Percentiles rank a stretch among this genome's conserved stretches.
Evolutionary conservation across 805 yeast species (phyloP).

Genomic region (Candida qinlingensis): DNA sequence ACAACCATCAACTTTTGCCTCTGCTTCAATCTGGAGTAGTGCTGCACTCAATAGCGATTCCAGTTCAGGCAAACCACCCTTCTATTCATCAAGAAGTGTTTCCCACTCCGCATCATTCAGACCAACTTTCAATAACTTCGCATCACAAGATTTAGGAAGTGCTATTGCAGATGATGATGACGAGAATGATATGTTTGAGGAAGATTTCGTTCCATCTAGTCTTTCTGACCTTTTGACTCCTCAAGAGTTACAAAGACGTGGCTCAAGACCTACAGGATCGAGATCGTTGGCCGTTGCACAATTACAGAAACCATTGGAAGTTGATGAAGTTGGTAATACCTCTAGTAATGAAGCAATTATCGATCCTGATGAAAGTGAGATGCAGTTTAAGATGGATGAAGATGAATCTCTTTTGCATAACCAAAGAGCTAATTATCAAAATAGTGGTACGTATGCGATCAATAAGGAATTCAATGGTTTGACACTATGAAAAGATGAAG

Average conservation of each 20-base stretch:
- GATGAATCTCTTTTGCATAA: conserved; percentile 5
- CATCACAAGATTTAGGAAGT: conserved; percentile 8
- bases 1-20: conserved; percentile 10
- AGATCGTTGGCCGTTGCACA: conserved; percentile 3
- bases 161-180: conserved; percentile 34
- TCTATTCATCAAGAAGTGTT: conserved; percentile 12
- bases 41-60: conserved; percentile 3
- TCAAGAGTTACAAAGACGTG: conserved; percentile 67
- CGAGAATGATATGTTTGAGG: conserved; percentile 39
- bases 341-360: conserved; percentile 5
- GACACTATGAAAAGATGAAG: background rate
- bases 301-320: background rate
- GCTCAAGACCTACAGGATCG: conserved; percentile 43
- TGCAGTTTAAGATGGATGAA: conserved; percentile 34
- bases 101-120: conserved; percentile 17
- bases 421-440: background rate
- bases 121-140: conserved; percentile 4
- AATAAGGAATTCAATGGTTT: background rate
- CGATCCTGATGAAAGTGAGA: conserved; percentile 26
- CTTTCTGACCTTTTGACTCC: conserved; percentile 80
- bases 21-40: conserved; percentile 19
- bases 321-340: background rate
- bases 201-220: conserved; percentile 79
- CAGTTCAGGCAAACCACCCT: background rate
- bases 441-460: background rate